A percentile compares a stretch with the other conserved stretches of the same genome.
These are phyloP conservation scores for Didymella pinodella DNA, from an alignment of 2,329 filamentous ascomycete genomes.

Conservation along the genomic window DNA sequence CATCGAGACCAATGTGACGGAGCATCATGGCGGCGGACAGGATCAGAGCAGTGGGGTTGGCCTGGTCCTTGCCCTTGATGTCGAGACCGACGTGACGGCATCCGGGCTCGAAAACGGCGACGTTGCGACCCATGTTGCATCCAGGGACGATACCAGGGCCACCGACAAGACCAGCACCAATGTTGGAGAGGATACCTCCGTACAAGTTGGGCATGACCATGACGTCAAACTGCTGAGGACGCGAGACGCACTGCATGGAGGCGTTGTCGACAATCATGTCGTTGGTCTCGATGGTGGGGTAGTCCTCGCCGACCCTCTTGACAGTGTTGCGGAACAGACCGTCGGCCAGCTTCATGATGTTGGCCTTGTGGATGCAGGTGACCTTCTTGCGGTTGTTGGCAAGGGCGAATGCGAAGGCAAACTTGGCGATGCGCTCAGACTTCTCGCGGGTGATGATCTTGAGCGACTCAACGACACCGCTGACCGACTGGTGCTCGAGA, in stretches of 20 bases:
- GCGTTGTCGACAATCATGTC: conserved; percentile 99
- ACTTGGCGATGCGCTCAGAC: conserved; percentile 98
- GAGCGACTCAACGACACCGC: conserved; percentile 96
- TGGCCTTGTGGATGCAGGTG: conserved; percentile 99
- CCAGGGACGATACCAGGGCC: conserved; percentile 96
- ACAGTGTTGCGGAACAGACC: conserved; percentile 99
- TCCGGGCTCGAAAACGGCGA: conserved; percentile 97
- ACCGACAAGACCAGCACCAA: conserved; percentile 94
- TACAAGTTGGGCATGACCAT: conserved; percentile 99
- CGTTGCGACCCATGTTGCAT: conserved; percentile 99
- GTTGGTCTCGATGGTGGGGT: conserved; percentile 92
- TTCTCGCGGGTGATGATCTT: conserved; percentile 99
- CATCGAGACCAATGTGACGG: conserved; percentile 94
- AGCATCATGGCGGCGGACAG: conserved; percentile 97
- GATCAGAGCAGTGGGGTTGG: conserved; percentile 95
- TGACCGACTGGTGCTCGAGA: conserved; percentile 96
- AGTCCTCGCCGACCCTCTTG: conserved; percentile 91
- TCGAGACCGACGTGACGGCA: conserved; percentile 99
- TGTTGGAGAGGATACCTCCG: conserved; percentile 98
- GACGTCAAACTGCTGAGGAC: conserved; percentile 98
- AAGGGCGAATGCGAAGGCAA: conserved; percentile 96
- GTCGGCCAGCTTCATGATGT: conserved; percentile 99
- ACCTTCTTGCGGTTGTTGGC: conserved; percentile 99
- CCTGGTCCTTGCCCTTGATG: conserved; percentile 99
- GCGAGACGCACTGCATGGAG: conserved; percentile 97